phyloP scores from a whole-genome alignment of 164 flowering plant species.

The Nelumbo lutea region DNA sequence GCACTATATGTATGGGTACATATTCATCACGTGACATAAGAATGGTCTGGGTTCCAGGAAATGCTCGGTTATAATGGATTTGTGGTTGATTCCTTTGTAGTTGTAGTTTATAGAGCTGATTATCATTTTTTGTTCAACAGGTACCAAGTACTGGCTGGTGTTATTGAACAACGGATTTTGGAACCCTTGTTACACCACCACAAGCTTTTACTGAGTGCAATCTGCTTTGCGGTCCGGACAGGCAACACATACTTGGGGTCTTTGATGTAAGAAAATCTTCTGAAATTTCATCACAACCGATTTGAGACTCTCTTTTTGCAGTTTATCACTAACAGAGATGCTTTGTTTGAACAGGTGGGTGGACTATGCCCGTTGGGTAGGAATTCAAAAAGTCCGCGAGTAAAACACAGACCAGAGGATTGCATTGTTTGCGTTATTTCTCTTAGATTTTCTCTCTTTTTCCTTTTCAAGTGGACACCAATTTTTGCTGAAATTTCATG shows the following conservation, averaged over 20 bases:
- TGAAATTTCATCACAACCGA: neutral
- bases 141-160: slow-evolving; percentile 93
- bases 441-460: neutral
- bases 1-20: no score
- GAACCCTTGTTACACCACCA: slow-evolving; percentile 86
- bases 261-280: slow-evolving; percentile 55
- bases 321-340: neutral
- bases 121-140: slow-evolving; percentile 30
- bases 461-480: no score
- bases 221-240: slow-evolving; percentile 88
- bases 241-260: slow-evolving; percentile 98
- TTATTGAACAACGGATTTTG: slow-evolving; percentile 79
- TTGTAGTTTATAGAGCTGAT: neutral
- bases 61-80: neutral
- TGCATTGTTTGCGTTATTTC: neutral
- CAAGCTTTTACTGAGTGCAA: slow-evolving; percentile 73
- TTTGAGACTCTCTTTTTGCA: neutral
- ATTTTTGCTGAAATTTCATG: no score
- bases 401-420: slow-evolving; percentile 11
- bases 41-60: no score
- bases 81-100: neutral
- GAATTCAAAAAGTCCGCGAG: slow-evolving; percentile 67
- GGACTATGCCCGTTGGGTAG: slow-evolving; percentile 85
- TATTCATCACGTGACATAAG: no score
- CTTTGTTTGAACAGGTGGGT: slow-evolving; percentile 72